Conservation (phyloP, 768 basidiomycete species). For the Tylopilus cervinicoccineus region DNA sequence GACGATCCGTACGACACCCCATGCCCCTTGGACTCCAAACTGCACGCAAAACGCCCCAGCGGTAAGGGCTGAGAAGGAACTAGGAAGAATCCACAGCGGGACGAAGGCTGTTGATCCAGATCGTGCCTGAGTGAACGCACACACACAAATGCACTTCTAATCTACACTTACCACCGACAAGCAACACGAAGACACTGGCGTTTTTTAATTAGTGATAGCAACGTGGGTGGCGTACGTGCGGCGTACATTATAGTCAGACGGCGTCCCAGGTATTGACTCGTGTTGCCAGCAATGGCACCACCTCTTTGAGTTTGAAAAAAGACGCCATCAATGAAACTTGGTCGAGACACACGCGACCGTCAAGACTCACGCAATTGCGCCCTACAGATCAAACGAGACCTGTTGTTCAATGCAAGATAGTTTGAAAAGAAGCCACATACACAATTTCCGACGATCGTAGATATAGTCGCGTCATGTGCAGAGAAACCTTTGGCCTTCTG, state of each 20-base stretch:
- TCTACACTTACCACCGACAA: slow-evolving; percentile 23
- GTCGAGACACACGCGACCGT: slow-evolving; percentile 5
- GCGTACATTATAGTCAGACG: slow-evolving; percentile 68
- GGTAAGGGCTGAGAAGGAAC: slow-evolving; percentile 59
- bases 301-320: slow-evolving; percentile 37
- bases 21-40: slow-evolving; percentile 86
- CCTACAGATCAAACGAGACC: slow-evolving; percentile 22
- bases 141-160: background rate
- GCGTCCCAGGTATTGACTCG: slow-evolving; percentile 75
- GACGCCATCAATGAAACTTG: background rate
- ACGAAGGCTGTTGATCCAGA: slow-evolving; percentile 43
- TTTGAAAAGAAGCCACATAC: slow-evolving; percentile 30
- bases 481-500: slow-evolving; percentile 58
- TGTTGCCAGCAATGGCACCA: slow-evolving; percentile 66
- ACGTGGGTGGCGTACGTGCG: background rate
- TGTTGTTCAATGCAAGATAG: background rate
- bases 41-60: slow-evolving; percentile 88
- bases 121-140: background rate
- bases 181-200: slow-evolving; percentile 21
- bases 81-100: slow-evolving; percentile 83
- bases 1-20: slow-evolving; percentile 65
- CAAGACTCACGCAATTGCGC: slow-evolving; percentile 40
- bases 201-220: background rate
- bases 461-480: slow-evolving; percentile 55
- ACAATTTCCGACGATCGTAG: slow-evolving; percentile 80